Conservation (phyloP, 768 basidiomycete genomes). For the Leccinum rimulosum region DNA sequence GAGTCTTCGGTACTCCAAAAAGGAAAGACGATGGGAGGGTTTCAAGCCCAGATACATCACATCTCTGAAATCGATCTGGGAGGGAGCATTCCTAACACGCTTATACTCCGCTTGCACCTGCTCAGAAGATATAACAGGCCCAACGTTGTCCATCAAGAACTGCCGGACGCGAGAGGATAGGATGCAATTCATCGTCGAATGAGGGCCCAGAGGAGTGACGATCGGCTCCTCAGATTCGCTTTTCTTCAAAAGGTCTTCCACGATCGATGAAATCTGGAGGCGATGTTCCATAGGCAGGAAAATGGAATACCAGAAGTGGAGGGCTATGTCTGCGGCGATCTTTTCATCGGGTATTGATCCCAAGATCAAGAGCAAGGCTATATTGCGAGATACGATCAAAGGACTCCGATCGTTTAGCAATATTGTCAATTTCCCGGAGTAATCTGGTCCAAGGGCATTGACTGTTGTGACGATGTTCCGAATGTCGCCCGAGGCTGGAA, state of each 20-base stretch:
- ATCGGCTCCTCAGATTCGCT: conserved; percentile 1
- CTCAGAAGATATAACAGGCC: conserved; percentile 16
- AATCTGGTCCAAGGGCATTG: conserved; percentile 41
- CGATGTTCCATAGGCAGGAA: conserved; percentile 38
- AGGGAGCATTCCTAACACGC: conserved; percentile 35
- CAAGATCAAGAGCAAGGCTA: conserved; percentile 42
- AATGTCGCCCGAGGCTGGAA: conserved; percentile 48
- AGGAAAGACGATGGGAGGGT: conserved; percentile 46
- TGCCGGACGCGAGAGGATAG: conserved; percentile 4
- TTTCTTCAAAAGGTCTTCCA: conserved; percentile 18
- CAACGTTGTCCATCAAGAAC: conserved; percentile 17
- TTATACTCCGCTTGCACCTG: conserved; percentile 33
- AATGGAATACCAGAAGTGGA: conserved; percentile 51
- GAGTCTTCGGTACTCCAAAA: conserved; percentile 36
- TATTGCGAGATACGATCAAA: conserved; percentile 36
- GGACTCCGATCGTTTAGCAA: conserved; percentile 40
- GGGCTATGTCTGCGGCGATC: conserved; percentile 41
- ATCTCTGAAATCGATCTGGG: conserved; percentile 41
- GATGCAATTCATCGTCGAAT: conserved; percentile 17
- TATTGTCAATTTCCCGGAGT: conserved; percentile 38
- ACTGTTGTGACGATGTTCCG: conserved; percentile 44
- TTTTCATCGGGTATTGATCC: conserved; percentile 32
- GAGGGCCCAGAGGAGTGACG: conserved; percentile 8
- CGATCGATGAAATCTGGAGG: conserved; percentile 16
- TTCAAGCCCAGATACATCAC: conserved; percentile 38